Conservation (phyloP, 2,329 filamentous ascomycete species). For the Scedosporium apiospermum region DNA sequence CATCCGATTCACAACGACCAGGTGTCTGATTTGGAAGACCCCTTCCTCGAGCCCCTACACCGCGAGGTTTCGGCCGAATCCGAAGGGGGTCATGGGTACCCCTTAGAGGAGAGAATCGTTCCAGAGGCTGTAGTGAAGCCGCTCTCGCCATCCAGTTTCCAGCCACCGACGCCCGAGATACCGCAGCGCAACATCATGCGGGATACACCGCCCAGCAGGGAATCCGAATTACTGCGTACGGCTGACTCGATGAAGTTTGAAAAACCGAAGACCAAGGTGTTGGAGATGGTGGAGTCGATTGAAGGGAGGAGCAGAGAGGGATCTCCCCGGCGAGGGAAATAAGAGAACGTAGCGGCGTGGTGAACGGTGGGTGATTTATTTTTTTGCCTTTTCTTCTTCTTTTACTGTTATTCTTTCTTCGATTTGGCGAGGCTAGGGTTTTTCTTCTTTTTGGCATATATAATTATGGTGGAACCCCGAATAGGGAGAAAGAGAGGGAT, state of each 20-base stretch:
- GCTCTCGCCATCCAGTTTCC: neutral
- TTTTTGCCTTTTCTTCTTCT: neutral
- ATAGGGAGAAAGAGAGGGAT: too few relatives aligned
- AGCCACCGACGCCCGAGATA: neutral
- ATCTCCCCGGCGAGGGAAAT: slow-evolving; percentile 7
- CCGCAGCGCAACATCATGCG: neutral
- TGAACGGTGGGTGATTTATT: neutral
- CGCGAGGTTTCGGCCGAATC: neutral
- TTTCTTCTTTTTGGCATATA: too few relatives aligned
- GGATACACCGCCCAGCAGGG: neutral
- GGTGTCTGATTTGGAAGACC: neutral
- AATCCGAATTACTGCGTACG: slow-evolving; percentile 14
- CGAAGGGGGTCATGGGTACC: neutral
- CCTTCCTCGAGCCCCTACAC: neutral
- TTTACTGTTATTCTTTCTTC: neutral
- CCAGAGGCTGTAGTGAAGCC: neutral
- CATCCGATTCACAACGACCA: neutral
- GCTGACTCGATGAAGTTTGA: slow-evolving; percentile 37
- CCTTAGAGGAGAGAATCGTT: neutral
- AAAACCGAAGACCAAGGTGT: slow-evolving; percentile 34
- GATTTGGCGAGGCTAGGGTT: neutral
- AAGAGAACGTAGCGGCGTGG: neutral
- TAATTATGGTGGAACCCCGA: too few relatives aligned
- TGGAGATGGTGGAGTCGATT: slow-evolving; percentile 47
- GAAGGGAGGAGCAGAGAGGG: slow-evolving; percentile 30